Conservation (phyloP, 306 rosid genomes). For the Medicago lupulina region DNA sequence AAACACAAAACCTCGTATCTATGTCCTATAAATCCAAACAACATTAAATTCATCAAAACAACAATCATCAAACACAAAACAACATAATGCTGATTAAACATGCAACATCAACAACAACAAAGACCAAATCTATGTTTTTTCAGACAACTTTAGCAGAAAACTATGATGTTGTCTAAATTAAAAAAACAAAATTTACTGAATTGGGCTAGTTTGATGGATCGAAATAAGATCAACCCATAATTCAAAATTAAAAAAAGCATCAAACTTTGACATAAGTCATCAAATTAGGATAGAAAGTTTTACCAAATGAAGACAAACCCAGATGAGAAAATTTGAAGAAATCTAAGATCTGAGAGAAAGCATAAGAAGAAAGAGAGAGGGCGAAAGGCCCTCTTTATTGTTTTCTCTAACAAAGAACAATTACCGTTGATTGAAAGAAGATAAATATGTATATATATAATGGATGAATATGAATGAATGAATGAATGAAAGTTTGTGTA, state of each 20-base stretch:
- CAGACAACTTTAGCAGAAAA: slow-evolving; percentile 42
- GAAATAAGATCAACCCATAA: slow-evolving; percentile 52
- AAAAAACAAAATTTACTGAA: slow-evolving; percentile 10
- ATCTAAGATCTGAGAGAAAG: slow-evolving; percentile 89
- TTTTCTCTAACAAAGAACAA: slow-evolving; percentile 49
- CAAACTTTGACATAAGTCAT: slow-evolving; percentile 32
- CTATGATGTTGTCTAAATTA: slow-evolving; percentile 33
- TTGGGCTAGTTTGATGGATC: slow-evolving; percentile 42
- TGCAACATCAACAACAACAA: neutral
- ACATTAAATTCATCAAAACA: slow-evolving; percentile 41
- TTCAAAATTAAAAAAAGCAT: slow-evolving; percentile 42
- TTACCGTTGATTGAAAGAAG: slow-evolving; percentile 60
- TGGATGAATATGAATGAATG: slow-evolving; percentile 35
- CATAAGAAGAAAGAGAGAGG: slow-evolving; percentile 74
- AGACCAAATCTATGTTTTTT: slow-evolving; percentile 49
- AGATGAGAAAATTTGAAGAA: slow-evolving; percentile 59
- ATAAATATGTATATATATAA: slow-evolving; percentile 46
- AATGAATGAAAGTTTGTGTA: slow-evolving; percentile 51
- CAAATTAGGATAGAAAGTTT: slow-evolving; percentile 33
- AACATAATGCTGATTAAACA: slow-evolving; percentile 47
- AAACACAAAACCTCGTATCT: slow-evolving; percentile 35
- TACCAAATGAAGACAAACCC: slow-evolving; percentile 76
- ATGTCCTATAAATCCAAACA: slow-evolving; percentile 33
- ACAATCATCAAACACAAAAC: slow-evolving; percentile 37
- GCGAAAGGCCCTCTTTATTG: slow-evolving; percentile 76